These are phyloP conservation scores for Kodamaea jinghongensis DNA, from an alignment of 805 yeast genomes.

Conservation along the genomic window DNA sequence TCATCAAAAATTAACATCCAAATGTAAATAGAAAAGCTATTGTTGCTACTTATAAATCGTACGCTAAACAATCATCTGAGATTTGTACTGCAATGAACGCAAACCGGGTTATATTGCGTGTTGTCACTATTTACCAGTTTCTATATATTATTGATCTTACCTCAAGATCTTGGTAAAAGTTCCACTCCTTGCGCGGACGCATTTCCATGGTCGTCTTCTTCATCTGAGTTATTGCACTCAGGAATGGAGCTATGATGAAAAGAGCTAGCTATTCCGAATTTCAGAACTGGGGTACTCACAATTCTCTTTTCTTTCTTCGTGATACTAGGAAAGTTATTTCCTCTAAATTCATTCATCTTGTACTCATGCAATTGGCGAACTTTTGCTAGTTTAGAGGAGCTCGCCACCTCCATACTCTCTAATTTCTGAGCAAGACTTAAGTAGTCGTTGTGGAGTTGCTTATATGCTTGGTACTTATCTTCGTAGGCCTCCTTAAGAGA, in stretches of 20 bases:
- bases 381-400: conserved; percentile 13
- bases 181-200: not conserved
- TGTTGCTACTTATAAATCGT: too few species aligned
- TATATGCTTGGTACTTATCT: conserved; percentile 22
- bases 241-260: not conserved
- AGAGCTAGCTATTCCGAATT: not conserved
- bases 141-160: too few species aligned
- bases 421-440: conserved; percentile 16
- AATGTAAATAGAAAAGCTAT: conserved; percentile 1
- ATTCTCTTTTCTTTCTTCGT: conserved; percentile 19
- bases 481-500: conserved; percentile 20
- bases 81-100: too few species aligned
- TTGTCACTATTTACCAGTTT: too few species aligned
- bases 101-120: too few species aligned
- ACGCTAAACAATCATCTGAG: not conserved
- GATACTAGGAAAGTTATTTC: not conserved
- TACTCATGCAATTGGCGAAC: conserved; percentile 23
- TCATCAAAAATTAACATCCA: conserved; percentile 15
- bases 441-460: conserved; percentile 21
- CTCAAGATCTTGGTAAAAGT: too few species aligned
- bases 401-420: conserved; percentile 9
- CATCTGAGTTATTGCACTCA: conserved; percentile 17
- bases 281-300: conserved; percentile 24
- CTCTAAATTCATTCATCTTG: conserved; percentile 16
- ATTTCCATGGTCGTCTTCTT: conserved; percentile 1